These are phyloP conservation scores for Microstroma glucosiphilum DNA, from an alignment of 1,284 basidiomycete species.

Conservation along the genomic window DNA sequence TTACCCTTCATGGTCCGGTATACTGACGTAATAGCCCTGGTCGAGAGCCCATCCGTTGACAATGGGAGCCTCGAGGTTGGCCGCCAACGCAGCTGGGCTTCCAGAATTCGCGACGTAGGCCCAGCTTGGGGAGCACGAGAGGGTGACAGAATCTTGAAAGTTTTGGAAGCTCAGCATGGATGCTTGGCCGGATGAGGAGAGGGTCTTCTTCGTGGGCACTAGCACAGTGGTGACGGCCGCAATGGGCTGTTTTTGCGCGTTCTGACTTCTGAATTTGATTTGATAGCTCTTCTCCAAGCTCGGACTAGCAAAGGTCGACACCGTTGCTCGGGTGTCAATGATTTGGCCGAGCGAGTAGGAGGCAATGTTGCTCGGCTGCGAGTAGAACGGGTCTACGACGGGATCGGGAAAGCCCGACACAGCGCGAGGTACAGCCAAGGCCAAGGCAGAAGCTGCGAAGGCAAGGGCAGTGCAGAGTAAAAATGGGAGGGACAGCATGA, in stretches of 20 bases:
- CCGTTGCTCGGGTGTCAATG: constrained; percentile 18
- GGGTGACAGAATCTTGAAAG: constrained; percentile 11
- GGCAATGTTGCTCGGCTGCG: constrained; percentile 17
- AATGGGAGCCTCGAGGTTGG: constrained; percentile 17
- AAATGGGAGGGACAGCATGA: not conserved
- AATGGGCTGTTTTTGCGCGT: constrained; percentile 10
- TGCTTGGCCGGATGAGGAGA: not conserved
- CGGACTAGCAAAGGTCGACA: not conserved
- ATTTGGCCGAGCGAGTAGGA: constrained; percentile 26
- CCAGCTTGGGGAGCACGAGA: constrained; percentile 12
- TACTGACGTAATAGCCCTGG: constrained; percentile 40
- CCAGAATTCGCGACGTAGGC: constrained; percentile 7
- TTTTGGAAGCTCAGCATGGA: constrained; percentile 9
- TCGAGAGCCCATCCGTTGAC: constrained; percentile 28
- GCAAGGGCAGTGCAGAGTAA: constrained; percentile 1
- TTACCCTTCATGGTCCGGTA: constrained; percentile 38
- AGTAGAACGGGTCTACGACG: constrained; percentile 32
- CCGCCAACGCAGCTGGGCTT: not conserved
- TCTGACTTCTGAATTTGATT: constrained; percentile 11
- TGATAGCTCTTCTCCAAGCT: constrained; percentile 8
- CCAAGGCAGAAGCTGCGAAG: not conserved
- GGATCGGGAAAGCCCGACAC: constrained; percentile 15
- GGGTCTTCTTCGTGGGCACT: constrained; percentile 2
- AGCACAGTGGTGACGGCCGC: constrained; percentile 16
- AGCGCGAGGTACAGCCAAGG: not conserved